Base-by-base conservation (phyloP, 2,329 filamentous ascomycete genomes). In the Claviceps fusiformis region DNA sequence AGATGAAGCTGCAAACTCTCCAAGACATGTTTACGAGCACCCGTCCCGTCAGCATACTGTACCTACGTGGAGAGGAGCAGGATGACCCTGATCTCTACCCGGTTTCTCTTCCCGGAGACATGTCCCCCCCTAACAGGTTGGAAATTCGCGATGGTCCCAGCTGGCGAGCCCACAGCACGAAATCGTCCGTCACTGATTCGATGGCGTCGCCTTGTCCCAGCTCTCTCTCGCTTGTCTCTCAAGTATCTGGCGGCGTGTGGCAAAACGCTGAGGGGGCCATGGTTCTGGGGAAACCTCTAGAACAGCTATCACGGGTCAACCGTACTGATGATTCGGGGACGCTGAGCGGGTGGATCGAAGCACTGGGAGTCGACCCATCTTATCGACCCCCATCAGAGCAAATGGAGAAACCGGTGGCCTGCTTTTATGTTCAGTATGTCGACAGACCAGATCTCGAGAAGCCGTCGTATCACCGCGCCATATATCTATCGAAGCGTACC, bases 1-100 rank as follows among this genome's bases (percentile, higher is more conserved):
- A 90, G 63, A 80, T 81, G 68, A 92, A 92, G 69, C 75, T 93
- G 33, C 83, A 86, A 61, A 85, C 81, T 1, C 74, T 91, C 45
- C 86, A 92, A 68, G 88, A 92, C 63, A 93, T 93, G 89, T 93
- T 93, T 66, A 88, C 85, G 17, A 93, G 87, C 64, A 91, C 87
- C 5, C 76, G 87, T 2, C 85, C 87, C 1, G 81, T 88, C 49
- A 93, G 87, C 66, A 79, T 91, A 17, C 71, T 95, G 8, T 91
- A 89, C 62, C 74, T 95, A 3, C 80, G 84, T 37, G 89, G 89
- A 33, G 84, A 87, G 27, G 86, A 90, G 31, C 72, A 80, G 9
- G 89, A 95, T 63, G 88, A 95, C 63, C 86, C 87, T 1, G 89
- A 95, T 64, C 70, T 85, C 11, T 82, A 88, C 63, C 89, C 89